Evolutionary conservation across 75 land plant species (phyloP), one percentile per base, ranked within the genome.

Genomic region (Larix kaempferi): DNA sequence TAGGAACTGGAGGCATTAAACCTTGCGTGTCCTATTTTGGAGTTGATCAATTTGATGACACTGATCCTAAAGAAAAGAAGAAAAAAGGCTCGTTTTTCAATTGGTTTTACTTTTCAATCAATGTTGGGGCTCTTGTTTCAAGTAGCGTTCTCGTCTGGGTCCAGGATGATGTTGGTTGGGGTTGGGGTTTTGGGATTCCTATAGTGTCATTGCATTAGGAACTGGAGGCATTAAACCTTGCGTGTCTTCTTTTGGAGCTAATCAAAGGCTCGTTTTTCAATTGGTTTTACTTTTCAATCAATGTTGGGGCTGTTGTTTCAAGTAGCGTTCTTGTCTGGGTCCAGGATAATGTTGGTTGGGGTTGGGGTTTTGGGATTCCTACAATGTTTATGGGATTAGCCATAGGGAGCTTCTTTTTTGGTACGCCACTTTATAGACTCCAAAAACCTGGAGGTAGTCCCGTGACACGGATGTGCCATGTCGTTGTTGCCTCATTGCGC

Each of bases 221-320:
- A n/a, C n/a, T n/a, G n/a, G n/a, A n/a, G n/a, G n/a, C n/a, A n/a
- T n/a, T n/a, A n/a, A n/a, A n/a, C n/a, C n/a, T n/a, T n/a, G n/a
- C n/a, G n/a, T n/a, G n/a, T n/a, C n/a, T n/a, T n/a, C n/a, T n/a
- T n/a, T n/a, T n/a, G n/a, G n/a, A n/a, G n/a, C n/a, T n/a, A n/a
- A n/a, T n/a, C n/a, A n/a, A n/a, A n/a, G n/a, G 88, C 74, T 91
- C 99, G 19, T 96, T 92, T 82, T 96, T 96, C 85, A 96, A 96
- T 65, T 96, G 99, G 99, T 96, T 91, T 82, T 96, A 96, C 78
- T 86, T 91, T n/a, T 88, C 94, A 12, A 89, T 94, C 75, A 94
- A 91, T 78, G 78, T 89, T 23, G 99, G 99, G 33, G 91, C 93
- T 1, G 81, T 96, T 29, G 64, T 94, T 61, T 89, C 99, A 52